These are phyloP conservation scores for Dillenia suffruticosa DNA, from an alignment of 164 flowering plant species.

Conservation along the genomic window DNA sequence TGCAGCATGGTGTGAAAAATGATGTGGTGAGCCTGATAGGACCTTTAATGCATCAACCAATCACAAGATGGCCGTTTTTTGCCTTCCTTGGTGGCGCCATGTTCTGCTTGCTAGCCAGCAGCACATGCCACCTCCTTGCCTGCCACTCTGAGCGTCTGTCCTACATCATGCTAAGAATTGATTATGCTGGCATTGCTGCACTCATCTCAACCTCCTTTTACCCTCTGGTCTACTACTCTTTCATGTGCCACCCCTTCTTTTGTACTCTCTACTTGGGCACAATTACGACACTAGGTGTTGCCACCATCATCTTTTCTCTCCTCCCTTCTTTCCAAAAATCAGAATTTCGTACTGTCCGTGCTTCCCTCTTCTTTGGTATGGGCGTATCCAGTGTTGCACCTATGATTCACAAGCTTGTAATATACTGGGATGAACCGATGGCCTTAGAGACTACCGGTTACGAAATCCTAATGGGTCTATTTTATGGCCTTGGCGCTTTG, in stretches of 20 bases:
- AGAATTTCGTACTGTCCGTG: constrained; percentile 62
- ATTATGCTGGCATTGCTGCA: constrained; percentile 94
- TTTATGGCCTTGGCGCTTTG: constrained; percentile 78
- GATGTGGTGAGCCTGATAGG: constrained; percentile 73
- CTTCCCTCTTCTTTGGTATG: constrained; percentile 82
- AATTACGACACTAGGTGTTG: constrained; percentile 75
- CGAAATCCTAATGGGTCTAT: constrained; percentile 79
- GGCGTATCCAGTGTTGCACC: constrained; percentile 85
- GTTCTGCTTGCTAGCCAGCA: constrained; percentile 94
- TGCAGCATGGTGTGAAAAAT: constrained; percentile 66
- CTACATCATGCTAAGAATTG: constrained; percentile 89
- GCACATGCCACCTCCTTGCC: constrained; percentile 88
- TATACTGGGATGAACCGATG: constrained; percentile 72
- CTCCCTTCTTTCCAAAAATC: constrained; percentile 82
- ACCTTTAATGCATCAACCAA: constrained; percentile 64
- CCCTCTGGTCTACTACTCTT: constrained; percentile 95
- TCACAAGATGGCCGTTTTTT: constrained; percentile 95
- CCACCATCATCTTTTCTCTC: constrained; percentile 65
- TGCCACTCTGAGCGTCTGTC: constrained; percentile 86
- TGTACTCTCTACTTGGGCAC: constrained; percentile 83
- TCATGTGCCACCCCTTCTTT: constrained; percentile 92
- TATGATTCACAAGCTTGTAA: constrained; percentile 72
- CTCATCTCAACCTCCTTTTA: constrained; percentile 90
- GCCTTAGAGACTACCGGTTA: constrained; percentile 85
- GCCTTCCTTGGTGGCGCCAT: constrained; percentile 95